Evolutionary conservation across 1,284 basidiomycete genomes (phyloP), one percentile per base, ranked within the genome.

Genomic region (Salmacisia buchloeana): DNA sequence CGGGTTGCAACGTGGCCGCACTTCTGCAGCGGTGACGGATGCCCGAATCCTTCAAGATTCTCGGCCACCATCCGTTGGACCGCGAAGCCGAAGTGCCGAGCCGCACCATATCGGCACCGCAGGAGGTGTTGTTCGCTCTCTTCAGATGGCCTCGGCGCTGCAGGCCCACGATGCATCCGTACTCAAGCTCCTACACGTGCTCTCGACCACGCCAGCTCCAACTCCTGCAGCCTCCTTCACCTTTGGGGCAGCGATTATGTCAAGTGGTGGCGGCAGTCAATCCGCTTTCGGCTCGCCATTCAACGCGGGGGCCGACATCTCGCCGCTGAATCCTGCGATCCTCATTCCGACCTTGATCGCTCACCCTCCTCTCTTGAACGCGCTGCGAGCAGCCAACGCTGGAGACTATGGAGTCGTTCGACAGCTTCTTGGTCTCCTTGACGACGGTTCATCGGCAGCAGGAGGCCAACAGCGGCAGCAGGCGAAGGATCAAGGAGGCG

Each of bases 361-460:
- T 46, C 71, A 76, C 15, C 77, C 78, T 12, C 59, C 64, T 3
- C 62, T 79, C 13, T 68, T 78, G 27, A 70, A 77, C 31, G 68
- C 74, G 12, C 66, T 79, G 3, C 71, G 70, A 52, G 70, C 70
- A 25, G 77, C 78, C 12, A 75, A 76, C 57, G 64, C 65, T 34
- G 78, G 78, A 7, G 75, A 78, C 60, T 78, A 76, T 38, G 72
- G 73, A 34, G 60, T 79, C 58, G 71, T 79, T 56, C 65, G 72
- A 3, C 73, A 75, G 46, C 69, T 79, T 2, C 69, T 71, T 35
- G 74, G 75, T 45, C 65, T 79, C 10, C 68, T 79, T 34, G 78
- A 78, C 46, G 65, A 77, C 29, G 77, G 77, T 25, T 65, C n/a
- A n/a, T n/a, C 29, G 27, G 27, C 31, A 31, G 10, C 29, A 31